These are phyloP conservation scores for Aechmea fasciata DNA, from an alignment of 176 grass and related monocot genomes.

Conservation along the genomic window DNA sequence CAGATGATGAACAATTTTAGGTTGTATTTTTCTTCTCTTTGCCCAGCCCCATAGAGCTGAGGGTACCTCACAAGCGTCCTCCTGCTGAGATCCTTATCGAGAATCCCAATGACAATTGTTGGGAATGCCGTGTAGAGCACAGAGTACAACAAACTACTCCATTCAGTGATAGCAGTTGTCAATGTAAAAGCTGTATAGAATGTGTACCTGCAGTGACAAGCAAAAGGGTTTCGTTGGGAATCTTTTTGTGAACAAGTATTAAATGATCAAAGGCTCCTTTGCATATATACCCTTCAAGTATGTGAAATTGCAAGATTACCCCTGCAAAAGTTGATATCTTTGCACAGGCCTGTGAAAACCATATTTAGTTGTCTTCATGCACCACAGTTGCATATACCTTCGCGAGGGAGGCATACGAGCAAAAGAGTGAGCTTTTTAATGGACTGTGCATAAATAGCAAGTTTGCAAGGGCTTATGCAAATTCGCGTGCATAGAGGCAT, in stretches of 20 bases:
- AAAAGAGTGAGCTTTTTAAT: too few relatives aligned
- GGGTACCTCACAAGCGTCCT: slow-evolving; percentile 54
- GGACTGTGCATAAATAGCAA: too few relatives aligned
- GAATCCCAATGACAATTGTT: slow-evolving; percentile 70
- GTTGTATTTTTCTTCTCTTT: slow-evolving; percentile 62
- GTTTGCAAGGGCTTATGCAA: too few relatives aligned
- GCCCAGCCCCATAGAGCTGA: slow-evolving; percentile 72
- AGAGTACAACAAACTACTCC: slow-evolving; percentile 79
- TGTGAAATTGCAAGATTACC: too few relatives aligned
- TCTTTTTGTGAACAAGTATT: background rate
- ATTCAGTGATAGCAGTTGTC: slow-evolving; percentile 72
- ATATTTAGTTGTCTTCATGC: too few relatives aligned
- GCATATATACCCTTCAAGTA: too few relatives aligned
- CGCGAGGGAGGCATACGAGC: too few relatives aligned
- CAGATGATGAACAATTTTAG: slow-evolving; percentile 63
- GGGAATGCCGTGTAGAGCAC: slow-evolving; percentile 82
- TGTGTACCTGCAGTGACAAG: slow-evolving; percentile 60
- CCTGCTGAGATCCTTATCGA: slow-evolving; percentile 75
- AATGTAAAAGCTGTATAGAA: slow-evolving; percentile 67
- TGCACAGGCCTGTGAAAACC: too few relatives aligned
- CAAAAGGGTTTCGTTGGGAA: slow-evolving; percentile 6
- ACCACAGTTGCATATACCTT: too few relatives aligned
- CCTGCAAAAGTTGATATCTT: too few relatives aligned
- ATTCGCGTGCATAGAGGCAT: too few relatives aligned
- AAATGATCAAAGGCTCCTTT: background rate